Conservation (phyloP, 192 early-diverging fungal genomes). For the Gorgonomyces haynaldii region DNA sequence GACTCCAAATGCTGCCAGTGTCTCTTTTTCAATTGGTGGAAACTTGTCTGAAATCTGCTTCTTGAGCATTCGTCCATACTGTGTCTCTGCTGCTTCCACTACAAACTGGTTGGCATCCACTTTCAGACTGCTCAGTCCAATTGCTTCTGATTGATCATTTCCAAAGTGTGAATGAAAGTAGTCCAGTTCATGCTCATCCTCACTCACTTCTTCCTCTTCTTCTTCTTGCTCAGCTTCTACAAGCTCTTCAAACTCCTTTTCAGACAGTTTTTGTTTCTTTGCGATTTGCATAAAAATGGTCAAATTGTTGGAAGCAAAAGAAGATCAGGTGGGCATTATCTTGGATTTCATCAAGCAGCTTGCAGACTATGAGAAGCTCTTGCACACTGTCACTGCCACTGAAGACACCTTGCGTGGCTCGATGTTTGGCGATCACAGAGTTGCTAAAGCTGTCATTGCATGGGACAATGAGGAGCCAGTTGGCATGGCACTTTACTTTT, state of each 20-base stretch:
- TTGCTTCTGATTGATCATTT: not conserved
- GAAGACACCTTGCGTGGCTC: constrained; percentile 46
- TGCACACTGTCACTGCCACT: constrained; percentile 59
- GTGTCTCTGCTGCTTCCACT: too few species aligned
- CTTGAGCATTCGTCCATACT: not conserved
- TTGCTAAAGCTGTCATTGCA: constrained; percentile 61
- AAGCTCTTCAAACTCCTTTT: too few species aligned
- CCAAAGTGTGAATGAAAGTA: constrained; percentile 1
- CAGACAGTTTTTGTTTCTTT: too few species aligned
- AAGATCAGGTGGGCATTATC: constrained; percentile 51
- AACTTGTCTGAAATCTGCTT: not conserved
- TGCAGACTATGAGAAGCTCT: constrained; percentile 65
- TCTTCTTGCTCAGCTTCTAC: not conserved
- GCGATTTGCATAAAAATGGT: not conserved
- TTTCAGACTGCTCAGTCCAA: not conserved
- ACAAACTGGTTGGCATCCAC: not conserved
- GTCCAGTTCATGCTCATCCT: not conserved
- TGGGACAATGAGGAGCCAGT: constrained; percentile 27
- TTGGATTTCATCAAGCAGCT: constrained; percentile 60
- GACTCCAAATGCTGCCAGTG: not conserved
- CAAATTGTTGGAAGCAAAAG: constrained; percentile 31
- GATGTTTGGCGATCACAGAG: constrained; percentile 47
- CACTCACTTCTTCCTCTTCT: not conserved
- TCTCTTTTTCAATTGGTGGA: not conserved
- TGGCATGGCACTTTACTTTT: constrained; percentile 76